Evolutionary conservation across 1,284 basidiomycete species (phyloP).

Genomic region (Termitomyces sp.): DNA sequence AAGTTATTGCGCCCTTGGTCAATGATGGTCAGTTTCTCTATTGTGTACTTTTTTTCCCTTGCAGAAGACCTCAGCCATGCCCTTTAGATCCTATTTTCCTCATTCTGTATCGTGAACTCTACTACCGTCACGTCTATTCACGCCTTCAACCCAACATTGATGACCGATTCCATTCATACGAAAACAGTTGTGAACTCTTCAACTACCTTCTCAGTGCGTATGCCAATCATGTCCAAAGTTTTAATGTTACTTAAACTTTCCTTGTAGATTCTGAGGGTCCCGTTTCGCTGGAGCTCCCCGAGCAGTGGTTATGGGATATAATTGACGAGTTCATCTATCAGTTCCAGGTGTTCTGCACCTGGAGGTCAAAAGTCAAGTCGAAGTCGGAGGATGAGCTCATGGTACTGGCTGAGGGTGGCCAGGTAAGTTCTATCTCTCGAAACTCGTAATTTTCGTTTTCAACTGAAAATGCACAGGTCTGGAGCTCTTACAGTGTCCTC

Average conservation of each 20-base stretch:
- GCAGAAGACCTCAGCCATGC: not conserved
- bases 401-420: slow-evolving; percentile 75
- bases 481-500: slow-evolving; percentile 96
- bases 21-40: slow-evolving; percentile 67
- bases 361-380: slow-evolving; percentile 79
- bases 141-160: slow-evolving; percentile 93
- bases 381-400: slow-evolving; percentile 89
- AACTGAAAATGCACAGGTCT: slow-evolving; percentile 49
- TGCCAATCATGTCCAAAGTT: not conserved
- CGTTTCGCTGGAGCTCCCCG: slow-evolving; percentile 86
- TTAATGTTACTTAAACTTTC: slow-evolving; percentile 2
- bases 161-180: slow-evolving; percentile 97
- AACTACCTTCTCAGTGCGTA: slow-evolving; percentile 77
- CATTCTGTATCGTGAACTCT: slow-evolving; percentile 93
- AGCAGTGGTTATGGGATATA: slow-evolving; percentile 99
- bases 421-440: slow-evolving; percentile 36
- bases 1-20: slow-evolving; percentile 90
- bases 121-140: slow-evolving; percentile 94
- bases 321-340: slow-evolving; percentile 99
- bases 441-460: not conserved
- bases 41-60: not conserved
- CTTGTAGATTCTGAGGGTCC: slow-evolving; percentile 85
- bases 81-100: slow-evolving; percentile 84
- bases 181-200: slow-evolving; percentile 97
- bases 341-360: slow-evolving; percentile 93